phyloP scores from a whole-genome alignment of 768 basidiomycete genomes.

The Tephrocybe sp. region DNA sequence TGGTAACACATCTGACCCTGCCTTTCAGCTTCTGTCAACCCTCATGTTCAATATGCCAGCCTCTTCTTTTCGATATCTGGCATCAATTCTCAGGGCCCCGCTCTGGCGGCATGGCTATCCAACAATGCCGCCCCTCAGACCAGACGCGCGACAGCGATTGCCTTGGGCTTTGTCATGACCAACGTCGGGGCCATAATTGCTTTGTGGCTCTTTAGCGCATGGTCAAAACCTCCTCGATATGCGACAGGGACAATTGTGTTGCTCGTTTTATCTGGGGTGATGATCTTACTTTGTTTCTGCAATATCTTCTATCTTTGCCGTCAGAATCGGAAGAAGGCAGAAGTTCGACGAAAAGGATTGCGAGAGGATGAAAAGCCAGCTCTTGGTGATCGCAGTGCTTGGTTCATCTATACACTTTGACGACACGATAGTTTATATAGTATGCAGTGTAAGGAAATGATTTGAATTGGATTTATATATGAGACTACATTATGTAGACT shows the following conservation, averaged over 20 bases:
- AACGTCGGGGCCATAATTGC: conserved; percentile 49
- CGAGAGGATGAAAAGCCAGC: conserved; percentile 34
- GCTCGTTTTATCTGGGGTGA: conserved; percentile 35
- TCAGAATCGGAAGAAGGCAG: conserved; percentile 44
- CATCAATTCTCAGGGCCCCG: conserved; percentile 37
- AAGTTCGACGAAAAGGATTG: conserved; percentile 25
- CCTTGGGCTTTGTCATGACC: conserved; percentile 38
- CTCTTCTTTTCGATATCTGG: conserved; percentile 45
- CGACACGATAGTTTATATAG: too few relatives aligned
- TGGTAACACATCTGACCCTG: too few relatives aligned
- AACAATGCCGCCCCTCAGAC: conserved; percentile 49
- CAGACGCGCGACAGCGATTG: conserved; percentile 46
- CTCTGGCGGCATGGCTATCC: conserved; percentile 43
- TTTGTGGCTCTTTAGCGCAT: conserved; percentile 51
- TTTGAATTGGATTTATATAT: too few relatives aligned
- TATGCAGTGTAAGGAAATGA: too few relatives aligned
- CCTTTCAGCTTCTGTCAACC: conserved; percentile 20
- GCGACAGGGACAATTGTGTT: conserved; percentile 41
- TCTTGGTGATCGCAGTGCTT: conserved; percentile 48
- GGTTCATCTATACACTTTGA: conserved; percentile 27
- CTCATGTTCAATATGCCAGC: conserved; percentile 38
- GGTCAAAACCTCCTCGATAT: conserved; percentile 50
- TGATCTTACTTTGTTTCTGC: conserved; percentile 29
- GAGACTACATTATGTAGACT: too few relatives aligned
- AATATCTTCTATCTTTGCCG: conserved; percentile 38